Conservation (phyloP, 805 yeast genomes). For the Wickerhamiella galacta region DNA sequence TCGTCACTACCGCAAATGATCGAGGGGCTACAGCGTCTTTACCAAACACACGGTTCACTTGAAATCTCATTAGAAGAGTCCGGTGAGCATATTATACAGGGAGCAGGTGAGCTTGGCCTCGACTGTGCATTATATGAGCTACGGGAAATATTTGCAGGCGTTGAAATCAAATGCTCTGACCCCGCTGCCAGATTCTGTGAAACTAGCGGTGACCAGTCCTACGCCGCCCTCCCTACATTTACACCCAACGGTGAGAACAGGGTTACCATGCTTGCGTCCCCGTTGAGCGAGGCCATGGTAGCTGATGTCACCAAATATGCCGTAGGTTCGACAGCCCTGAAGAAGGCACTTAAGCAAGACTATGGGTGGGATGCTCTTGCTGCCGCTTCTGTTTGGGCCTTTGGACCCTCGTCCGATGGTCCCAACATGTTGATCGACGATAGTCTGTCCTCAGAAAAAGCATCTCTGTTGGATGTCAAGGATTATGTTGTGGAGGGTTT, state of each 20-base stretch:
- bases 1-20: slow-evolving; percentile 58
- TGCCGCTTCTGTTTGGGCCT: slow-evolving; percentile 66
- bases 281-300: slow-evolving; percentile 39
- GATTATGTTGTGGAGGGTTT: slow-evolving; percentile 60
- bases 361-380: slow-evolving; percentile 74
- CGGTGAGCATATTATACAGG: slow-evolving; percentile 68
- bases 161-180: slow-evolving; percentile 68
- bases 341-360: slow-evolving; percentile 21
- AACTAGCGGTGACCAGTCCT: slow-evolving; percentile 48
- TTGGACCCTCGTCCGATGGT: slow-evolving; percentile 40
- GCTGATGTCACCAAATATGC: slow-evolving; percentile 24
- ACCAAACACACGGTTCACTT: slow-evolving; percentile 48
- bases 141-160: slow-evolving; percentile 40
- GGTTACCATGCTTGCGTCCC: slow-evolving; percentile 63
- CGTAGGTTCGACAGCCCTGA: slow-evolving; percentile 2
- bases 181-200: slow-evolving; percentile 72
- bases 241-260: slow-evolving; percentile 38
- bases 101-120: slow-evolving; percentile 75
- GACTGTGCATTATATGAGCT: slow-evolving; percentile 73
- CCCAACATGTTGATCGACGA: slow-evolving; percentile 53
- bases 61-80: slow-evolving; percentile 67
- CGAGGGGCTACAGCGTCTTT: slow-evolving; percentile 48
- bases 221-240: slow-evolving; percentile 45
- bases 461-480: slow-evolving; percentile 28
- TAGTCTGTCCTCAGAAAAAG: slow-evolving; percentile 51